Evolutionary conservation across 768 basidiomycete genomes (phyloP), one percentile per base, ranked within the genome.

Genomic region (Fomitopsis serialis): DNA sequence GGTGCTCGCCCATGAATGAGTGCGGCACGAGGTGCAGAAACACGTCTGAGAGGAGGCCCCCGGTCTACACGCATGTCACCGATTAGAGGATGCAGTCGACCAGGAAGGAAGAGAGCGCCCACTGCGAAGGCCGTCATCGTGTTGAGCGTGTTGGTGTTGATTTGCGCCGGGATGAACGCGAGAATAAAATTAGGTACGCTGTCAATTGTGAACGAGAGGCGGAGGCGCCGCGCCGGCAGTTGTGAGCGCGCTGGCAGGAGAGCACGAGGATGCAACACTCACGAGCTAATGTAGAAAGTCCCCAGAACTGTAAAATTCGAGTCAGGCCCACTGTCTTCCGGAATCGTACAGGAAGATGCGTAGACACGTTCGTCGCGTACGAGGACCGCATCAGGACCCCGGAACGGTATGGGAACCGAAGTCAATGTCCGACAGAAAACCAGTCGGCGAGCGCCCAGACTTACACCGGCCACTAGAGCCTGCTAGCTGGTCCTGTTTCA

Each of bases 241-340:
- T 32, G 29, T 32, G 6, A 32, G 29, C 29, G 29, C 29, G 29
- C 29, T 32, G 29, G 29, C 6, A 32, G 29, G 29, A 48, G 42
- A 54, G 57, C 55, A 59, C 54, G 52, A 54, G 57, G 55, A 54
- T 44, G 54, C 42, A 37, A 42, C 46, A 80, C 90, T 65, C 67
- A 94, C 92, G 92, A 95, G 77, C 90, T 93, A 71, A 95, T 95
- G 75, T 95, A 95, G 76, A 95, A 93, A 19, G 93, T 95, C 57
- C 89, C 93, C 25, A 95, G 76, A 52, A 97, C 81, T 80, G 58
- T 36, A 42, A 12, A 32, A 37, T 17, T 29, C 25, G 37, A n/a
- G 42, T 27, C 29, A 27, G 59, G 57, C 55, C 56, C 52, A 15
- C 37, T 15, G 37, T 32, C 29, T 32, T 32, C 29, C 29, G 29